Base-by-base conservation (phyloP, 148 eudicot genomes). In the Cornus kousa region DNA sequence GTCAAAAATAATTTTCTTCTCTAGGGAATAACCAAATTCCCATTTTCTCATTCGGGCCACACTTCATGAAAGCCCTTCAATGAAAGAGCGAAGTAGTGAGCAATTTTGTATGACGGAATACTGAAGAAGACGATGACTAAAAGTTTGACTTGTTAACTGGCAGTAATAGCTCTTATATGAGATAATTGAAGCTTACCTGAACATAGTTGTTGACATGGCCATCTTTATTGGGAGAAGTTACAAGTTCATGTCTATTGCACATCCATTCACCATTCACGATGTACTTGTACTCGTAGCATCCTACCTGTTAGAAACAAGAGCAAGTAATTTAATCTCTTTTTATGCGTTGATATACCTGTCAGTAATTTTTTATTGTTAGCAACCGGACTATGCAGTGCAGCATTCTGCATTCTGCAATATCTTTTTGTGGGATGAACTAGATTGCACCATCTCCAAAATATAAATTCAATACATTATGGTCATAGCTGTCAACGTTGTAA, bases 131-230 rank as follows among this genome's bases (percentile, higher is more conserved):
- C 59, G 2, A 3, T 11, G 59, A 5, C 59, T 11, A 53, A 53
- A 53, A 53, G 7, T 16, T 53, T 11, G 59, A 11, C 59, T 16
- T 53, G 19, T 10, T 11, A 53, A 0, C 59, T 16, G 59, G 59
- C 59, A 53, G 17, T 16, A 11, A 16, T 53, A 53, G 19, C 59
- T 16, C 14, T 43, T 39, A 39, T 39, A 12, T 50, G 57, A 31
- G 14, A 66, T 70, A 76, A 40, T 35, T 62, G 24, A 77, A 74
- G 33, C 82, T 69, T 87, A 95, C 97, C 87, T 74, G 81, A 75
- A 95, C 80, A 75, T 87, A 95, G 83, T 95, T 95, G 89, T 95
- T 95, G 79, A 93, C 84, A 71, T 93, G 90, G 23, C 97, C 97
- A 73, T 95, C 99, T 23, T 84, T 83, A 85, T 89, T 90, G 77